Conservation (phyloP, 257 asterid genomes). For the Ilex aquifolium region DNA sequence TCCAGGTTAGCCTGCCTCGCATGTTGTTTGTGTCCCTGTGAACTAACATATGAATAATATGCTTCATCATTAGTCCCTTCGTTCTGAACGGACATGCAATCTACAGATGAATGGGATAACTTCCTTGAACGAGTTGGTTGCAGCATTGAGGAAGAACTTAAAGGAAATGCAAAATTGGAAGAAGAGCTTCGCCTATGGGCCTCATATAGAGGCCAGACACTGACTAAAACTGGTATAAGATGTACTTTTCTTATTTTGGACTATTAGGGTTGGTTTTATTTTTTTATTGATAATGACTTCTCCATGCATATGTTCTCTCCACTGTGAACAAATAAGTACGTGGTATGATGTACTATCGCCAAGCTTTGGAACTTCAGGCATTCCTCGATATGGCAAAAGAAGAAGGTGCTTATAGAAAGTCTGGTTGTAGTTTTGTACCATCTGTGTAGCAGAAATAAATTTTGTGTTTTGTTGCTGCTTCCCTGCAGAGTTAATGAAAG, state of each 20-base stretch:
- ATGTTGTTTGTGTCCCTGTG: conserved; percentile 9
- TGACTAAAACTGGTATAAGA: conserved; percentile 78
- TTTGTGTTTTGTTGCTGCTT: conserved; percentile 9
- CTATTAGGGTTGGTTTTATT: background rate
- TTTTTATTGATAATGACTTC: conserved; percentile 7
- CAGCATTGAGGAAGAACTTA: conserved; percentile 68
- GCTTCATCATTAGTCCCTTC: background rate
- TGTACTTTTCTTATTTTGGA: background rate
- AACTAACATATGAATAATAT: background rate
- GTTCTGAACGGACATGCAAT: background rate
- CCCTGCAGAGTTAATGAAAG: conserved; percentile 77
- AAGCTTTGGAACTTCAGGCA: conserved; percentile 96
- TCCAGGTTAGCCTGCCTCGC: conserved; percentile 54
- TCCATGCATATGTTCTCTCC: conserved; percentile 4
- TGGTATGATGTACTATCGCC: conserved; percentile 99
- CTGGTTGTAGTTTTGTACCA: background rate
- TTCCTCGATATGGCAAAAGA: conserved; percentile 97
- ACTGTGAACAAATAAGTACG: conserved; percentile 46
- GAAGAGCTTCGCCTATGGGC: conserved; percentile 97
- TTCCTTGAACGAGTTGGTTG: conserved; percentile 77
- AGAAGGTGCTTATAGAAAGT: conserved; percentile 53
- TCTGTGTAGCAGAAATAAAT: no score
- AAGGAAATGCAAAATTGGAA: conserved; percentile 46
- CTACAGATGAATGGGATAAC: conserved; percentile 87
- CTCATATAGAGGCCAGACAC: conserved; percentile 94